Conservation (phyloP, 306 rosid species). For the Glycine soja region DNA sequence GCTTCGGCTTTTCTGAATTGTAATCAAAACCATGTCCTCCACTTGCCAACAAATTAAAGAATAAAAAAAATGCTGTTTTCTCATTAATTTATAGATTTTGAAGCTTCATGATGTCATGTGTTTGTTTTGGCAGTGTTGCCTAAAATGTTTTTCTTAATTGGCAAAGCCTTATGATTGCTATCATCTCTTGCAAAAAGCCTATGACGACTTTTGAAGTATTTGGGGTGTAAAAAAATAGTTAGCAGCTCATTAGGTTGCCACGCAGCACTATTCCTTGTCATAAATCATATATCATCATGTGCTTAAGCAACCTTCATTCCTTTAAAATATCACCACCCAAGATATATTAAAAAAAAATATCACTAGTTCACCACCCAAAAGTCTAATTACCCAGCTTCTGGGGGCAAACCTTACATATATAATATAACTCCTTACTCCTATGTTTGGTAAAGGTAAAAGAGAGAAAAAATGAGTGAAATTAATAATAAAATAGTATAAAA, state of each 20-base stretch:
- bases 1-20: neutral
- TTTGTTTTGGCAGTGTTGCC: conserved; percentile 9
- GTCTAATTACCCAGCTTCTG: too few relatives aligned
- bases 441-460: too few relatives aligned
- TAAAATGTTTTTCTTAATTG: conserved; percentile 15
- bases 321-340: conserved; percentile 22
- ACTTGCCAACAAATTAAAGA: conserved; percentile 18
- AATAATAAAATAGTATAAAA: too few relatives aligned
- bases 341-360: too few relatives aligned
- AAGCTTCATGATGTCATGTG: conserved; percentile 13
- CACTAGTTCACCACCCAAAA: too few relatives aligned
- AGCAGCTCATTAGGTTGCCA: neutral
- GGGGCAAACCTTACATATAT: too few relatives aligned
- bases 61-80: neutral
- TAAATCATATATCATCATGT: neutral
- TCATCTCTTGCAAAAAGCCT: neutral
- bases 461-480: too few relatives aligned
- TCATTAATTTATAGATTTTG: conserved; percentile 19
- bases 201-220: conserved; percentile 27
- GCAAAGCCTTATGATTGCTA: conserved; percentile 19
- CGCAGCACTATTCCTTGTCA: conserved; percentile 18
- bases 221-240: neutral
- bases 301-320: neutral
- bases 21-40: conserved; percentile 31
- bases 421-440: too few relatives aligned